Conservation (phyloP, 2,329 filamentous ascomycete genomes). For the Trichoderma sp. region DNA sequence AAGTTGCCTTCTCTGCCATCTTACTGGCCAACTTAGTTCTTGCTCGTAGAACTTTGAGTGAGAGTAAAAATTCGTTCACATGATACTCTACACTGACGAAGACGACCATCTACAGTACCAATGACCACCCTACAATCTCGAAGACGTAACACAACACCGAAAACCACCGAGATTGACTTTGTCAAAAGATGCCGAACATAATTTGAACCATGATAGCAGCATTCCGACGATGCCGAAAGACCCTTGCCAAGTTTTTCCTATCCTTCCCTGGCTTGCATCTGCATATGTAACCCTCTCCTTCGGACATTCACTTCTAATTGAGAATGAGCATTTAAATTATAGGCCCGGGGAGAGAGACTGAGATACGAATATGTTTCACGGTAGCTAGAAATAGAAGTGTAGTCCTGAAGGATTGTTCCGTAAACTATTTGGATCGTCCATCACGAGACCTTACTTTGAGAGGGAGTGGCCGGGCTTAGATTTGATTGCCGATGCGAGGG, state of each 20-base stretch:
- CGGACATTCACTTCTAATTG: not conserved
- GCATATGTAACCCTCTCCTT: not conserved
- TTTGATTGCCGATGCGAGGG: constrained; percentile 2
- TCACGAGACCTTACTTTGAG: not conserved
- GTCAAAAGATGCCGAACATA: not conserved
- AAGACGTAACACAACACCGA: not conserved
- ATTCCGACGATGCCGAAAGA: not conserved
- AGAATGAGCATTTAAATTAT: not conserved
- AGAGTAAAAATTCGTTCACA: not conserved
- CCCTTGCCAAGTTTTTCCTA: not conserved
- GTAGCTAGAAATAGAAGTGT: not conserved
- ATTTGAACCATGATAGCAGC: not conserved
- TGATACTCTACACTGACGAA: not conserved
- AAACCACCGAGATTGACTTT: not conserved
- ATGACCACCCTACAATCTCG: not conserved
- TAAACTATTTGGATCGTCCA: not conserved
- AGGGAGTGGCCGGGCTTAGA: not conserved
- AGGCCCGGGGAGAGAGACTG: not conserved
- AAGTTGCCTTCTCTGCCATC: not conserved
- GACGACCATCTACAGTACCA: not conserved
- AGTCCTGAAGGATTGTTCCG: not conserved
- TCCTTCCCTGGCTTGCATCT: not conserved
- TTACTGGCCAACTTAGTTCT: not conserved
- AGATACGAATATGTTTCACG: not conserved
- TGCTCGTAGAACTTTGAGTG: not conserved